Evolutionary conservation across 2,329 filamentous ascomycete genomes (phyloP).

Genomic region (Colletotrichum lupini): DNA sequence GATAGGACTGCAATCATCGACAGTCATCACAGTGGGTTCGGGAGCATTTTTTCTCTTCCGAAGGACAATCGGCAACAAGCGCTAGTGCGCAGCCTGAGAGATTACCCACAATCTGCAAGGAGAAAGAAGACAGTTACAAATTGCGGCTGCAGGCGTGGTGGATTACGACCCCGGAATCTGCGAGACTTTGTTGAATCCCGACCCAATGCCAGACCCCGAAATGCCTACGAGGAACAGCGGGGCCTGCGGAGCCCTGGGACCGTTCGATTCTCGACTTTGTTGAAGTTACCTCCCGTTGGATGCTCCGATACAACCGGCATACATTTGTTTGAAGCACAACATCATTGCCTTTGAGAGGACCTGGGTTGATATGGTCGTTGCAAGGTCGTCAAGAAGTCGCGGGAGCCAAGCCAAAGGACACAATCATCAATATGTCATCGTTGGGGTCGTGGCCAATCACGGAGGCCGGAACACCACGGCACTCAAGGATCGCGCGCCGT

Average conservation of each 20-base stretch:
- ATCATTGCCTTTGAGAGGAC: neutral
- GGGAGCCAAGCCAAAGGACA: constrained; percentile 20
- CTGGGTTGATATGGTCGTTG: too few species aligned
- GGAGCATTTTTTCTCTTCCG: neutral
- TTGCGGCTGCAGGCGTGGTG: constrained; percentile 21
- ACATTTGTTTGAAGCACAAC: neutral
- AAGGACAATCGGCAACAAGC: neutral
- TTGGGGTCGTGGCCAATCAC: constrained; percentile 28
- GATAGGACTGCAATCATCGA: constrained; percentile 3
- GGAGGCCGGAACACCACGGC: constrained; percentile 13
- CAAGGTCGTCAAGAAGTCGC: neutral
- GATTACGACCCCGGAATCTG: constrained; percentile 24
- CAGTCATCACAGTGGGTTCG: constrained; percentile 16
- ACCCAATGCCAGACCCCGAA: constrained; percentile 24
- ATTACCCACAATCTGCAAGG: constrained; percentile 16
- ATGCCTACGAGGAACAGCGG: constrained; percentile 20
- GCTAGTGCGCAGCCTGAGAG: neutral
- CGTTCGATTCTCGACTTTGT: neutral
- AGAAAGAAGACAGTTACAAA: constrained; percentile 9
- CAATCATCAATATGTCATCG: constrained; percentile 33
- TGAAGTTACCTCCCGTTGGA: neutral
- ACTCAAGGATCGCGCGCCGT: constrained; percentile 24
- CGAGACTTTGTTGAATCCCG: constrained; percentile 28
- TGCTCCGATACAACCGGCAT: neutral
- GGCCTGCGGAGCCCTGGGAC: constrained; percentile 2